These are phyloP conservation scores for Boletus subparvulus DNA, from an alignment of 768 basidiomycete species.

Conservation along the genomic window DNA sequence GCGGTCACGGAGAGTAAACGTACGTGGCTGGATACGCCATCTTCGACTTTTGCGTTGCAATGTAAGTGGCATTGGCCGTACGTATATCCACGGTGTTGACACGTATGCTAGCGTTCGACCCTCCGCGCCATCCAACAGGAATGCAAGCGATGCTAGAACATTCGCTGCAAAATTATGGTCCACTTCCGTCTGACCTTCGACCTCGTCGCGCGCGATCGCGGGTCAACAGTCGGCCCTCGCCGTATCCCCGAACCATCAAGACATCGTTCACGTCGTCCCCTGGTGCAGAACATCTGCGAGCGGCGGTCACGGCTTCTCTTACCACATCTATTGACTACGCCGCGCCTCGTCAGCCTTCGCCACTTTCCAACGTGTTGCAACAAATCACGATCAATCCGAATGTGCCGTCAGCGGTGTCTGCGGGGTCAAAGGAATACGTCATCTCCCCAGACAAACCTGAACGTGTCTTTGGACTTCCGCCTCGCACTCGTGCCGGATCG, in stretches of 20 bases:
- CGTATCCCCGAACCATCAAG: slow-evolving; percentile 62
- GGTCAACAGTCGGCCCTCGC: slow-evolving; percentile 69
- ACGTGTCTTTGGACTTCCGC: slow-evolving; percentile 23
- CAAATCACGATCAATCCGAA: slow-evolving; percentile 45
- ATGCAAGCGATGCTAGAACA: slow-evolving; percentile 76
- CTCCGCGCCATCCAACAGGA: slow-evolving; percentile 58
- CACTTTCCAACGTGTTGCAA: slow-evolving; percentile 38
- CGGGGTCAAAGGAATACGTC: slow-evolving; percentile 36
- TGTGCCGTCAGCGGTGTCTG: slow-evolving; percentile 24
- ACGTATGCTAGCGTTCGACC: slow-evolving; percentile 57
- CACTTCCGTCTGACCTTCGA: slow-evolving; percentile 71
- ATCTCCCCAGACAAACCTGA: slow-evolving; percentile 31
- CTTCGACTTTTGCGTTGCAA: slow-evolving; percentile 71
- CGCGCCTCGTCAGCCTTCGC: slow-evolving; percentile 16
- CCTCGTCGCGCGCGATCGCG: slow-evolving; percentile 62
- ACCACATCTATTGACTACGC: slow-evolving; percentile 18
- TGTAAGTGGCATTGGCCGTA: slow-evolving; percentile 44
- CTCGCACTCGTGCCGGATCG: slow-evolving; percentile 54
- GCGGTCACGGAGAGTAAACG: slow-evolving; percentile 67
- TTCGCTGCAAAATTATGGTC: slow-evolving; percentile 67
- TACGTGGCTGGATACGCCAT: slow-evolving; percentile 68
- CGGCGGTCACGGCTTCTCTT: slow-evolving; percentile 22
- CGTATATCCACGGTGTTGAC: background rate
- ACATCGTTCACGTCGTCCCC: slow-evolving; percentile 41
- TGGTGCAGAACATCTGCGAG: slow-evolving; percentile 36